A percentile compares a stretch with the other conserved stretches of the same genome.
Conservation (phyloP, 345 rosid genomes). For the Pseudoturritis turrita region DNA sequence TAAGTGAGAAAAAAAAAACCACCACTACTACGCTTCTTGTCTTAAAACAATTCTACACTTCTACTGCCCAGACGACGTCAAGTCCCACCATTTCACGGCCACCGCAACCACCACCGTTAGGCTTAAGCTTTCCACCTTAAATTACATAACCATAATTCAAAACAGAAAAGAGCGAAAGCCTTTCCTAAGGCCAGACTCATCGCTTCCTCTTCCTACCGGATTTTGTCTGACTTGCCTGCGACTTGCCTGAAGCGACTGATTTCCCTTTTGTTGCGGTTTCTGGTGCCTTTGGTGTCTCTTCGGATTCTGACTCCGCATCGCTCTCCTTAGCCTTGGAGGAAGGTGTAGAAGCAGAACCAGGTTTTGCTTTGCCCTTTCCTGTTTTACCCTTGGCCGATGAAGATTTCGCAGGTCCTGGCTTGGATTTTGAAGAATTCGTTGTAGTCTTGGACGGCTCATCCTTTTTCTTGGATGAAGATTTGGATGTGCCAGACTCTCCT, state of each 20-base stretch:
- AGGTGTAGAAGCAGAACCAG: slow-evolving; percentile 31
- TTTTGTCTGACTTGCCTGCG: slow-evolving; percentile 45
- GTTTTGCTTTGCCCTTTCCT: slow-evolving; percentile 43
- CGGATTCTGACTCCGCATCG: slow-evolving; percentile 41
- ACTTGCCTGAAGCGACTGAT: slow-evolving; percentile 39
- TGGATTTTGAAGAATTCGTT: slow-evolving; percentile 34
- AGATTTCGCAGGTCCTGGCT: slow-evolving; percentile 39
- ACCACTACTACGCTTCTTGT: slow-evolving; percentile 14
- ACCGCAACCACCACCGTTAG: neutral
- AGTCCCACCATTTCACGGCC: slow-evolving; percentile 5
- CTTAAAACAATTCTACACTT: slow-evolving; percentile 26
- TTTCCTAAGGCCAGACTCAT: slow-evolving; percentile 20
- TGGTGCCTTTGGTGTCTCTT: slow-evolving; percentile 38
- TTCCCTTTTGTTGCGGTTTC: slow-evolving; percentile 44
- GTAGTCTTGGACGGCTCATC: slow-evolving; percentile 27
- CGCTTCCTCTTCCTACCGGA: slow-evolving; percentile 63
- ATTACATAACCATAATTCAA: slow-evolving; percentile 11
- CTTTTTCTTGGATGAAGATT: slow-evolving; percentile 41
- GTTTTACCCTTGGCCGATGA: slow-evolving; percentile 39
- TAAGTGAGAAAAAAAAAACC: neutral
- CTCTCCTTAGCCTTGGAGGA: slow-evolving; percentile 48
- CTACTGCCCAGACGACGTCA: slow-evolving; percentile 12
- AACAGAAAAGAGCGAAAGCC: neutral
- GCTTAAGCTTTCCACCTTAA: slow-evolving; percentile 14
- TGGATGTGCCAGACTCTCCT: slow-evolving; percentile 25